Evolutionary conservation across 176 grass and related monocot genomes (phyloP).

Genomic region (Aegilops speltoides): DNA sequence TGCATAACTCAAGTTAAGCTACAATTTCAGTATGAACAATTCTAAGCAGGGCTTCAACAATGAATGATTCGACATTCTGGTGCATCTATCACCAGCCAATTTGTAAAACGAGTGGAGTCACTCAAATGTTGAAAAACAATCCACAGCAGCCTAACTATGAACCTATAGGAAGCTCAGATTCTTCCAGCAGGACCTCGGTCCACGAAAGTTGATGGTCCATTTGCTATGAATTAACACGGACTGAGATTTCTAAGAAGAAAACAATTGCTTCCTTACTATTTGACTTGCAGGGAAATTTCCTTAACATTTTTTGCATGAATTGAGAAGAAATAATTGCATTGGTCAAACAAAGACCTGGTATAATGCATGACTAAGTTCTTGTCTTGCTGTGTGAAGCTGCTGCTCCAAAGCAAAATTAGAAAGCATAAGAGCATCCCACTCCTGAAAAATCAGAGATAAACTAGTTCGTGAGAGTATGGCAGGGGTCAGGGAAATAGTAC

Average conservation of each 20-base stretch:
- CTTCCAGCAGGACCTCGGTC: not conserved
- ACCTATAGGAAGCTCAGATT: not conserved
- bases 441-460: constrained; percentile 48
- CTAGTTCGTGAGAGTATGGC: constrained; percentile 18
- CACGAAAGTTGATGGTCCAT: not conserved
- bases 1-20: not conserved
- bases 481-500: not conserved
- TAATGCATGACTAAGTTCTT: constrained; percentile 97
- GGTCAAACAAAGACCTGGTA: constrained; percentile 70
- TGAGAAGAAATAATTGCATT: not conserved
- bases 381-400: constrained; percentile 93
- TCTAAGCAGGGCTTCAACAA: not conserved
- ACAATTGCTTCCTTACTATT: not conserved
- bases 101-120: not conserved
- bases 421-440: constrained; percentile 98
- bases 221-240: not conserved
- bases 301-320: not conserved
- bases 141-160: not conserved
- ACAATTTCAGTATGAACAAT: not conserved
- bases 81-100: not conserved
- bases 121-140: constrained; percentile 9
- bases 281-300: not conserved
- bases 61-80: not conserved
- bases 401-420: constrained; percentile 97
- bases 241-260: not conserved